Evolutionary conservation across 495 filamentous ascomycete species (phyloP), one percentile per base, ranked within the genome.

Genomic region (Sordaria brevicollis): DNA sequence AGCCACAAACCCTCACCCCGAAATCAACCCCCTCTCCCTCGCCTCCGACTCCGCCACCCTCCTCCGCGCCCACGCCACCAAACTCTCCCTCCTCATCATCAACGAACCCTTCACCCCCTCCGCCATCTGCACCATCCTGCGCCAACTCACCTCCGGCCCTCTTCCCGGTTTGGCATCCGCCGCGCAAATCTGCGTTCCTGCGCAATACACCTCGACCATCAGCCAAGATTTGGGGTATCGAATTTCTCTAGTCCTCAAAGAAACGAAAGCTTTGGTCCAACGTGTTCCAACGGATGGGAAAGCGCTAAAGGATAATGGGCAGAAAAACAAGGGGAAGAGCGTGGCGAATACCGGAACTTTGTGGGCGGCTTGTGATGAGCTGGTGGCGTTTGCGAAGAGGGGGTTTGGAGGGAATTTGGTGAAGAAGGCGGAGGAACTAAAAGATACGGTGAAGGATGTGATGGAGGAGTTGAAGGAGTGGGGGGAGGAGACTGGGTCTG

Each of bases 391-490:
- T 33, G 83, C 86, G 15, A 81, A 78, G n/a, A 80, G 88, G 15
- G 93, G 92, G 0, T 83, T 94, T 38, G 83, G 85, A 0, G 89
- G 87, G 0, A 82, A 90, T 39, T 76, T 92, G 21, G 77, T 86
- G 13, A 77, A 82, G 65, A 90, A 88, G 71, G 88, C 86, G 17
- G 87, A 90, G 74, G 82, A 89, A 70, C 91, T 88, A 73, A 82
- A 88, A 66, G 90, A 90, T 71, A 85, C 92, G 11, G 78, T 97
- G 15, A 85, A 90, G 70, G 93, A 97, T 81, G 90, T 93, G 0
- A 83, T 95, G 34, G 85, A 89, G 72, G 93, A 97, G 79, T 79
- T 97, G 71, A 91, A 92, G 71, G 91, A 92, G 73, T 97, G 93
- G 90, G 88, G 90, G 66, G 89, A 89, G n/a, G 88, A 89, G 71